phyloP scores from a whole-genome alignment of 169 alveolate species.

The Eimeria tenella region DNA sequence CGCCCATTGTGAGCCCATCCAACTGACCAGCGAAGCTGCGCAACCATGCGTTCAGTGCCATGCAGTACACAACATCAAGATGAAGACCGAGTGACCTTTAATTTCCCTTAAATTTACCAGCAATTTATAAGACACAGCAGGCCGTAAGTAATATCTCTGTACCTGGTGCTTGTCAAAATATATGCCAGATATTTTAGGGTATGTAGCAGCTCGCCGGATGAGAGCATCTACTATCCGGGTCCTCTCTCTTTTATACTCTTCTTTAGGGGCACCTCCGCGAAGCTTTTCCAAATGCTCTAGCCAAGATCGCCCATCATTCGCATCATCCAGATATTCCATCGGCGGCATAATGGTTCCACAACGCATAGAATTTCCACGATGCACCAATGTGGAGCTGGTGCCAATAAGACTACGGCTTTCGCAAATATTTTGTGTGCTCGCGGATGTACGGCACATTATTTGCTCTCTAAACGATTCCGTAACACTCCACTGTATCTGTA shows the following conservation, averaged over 20 bases:
- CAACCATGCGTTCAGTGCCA: background rate
- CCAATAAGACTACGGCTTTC: slow-evolving; percentile 16
- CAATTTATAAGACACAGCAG: background rate
- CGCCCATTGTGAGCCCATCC: slow-evolving; percentile 87
- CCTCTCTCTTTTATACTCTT: slow-evolving; percentile 84
- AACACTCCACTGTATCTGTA: slow-evolving; percentile 26
- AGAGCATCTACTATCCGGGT: slow-evolving; percentile 84
- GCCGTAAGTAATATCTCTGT: background rate
- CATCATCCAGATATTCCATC: slow-evolving; percentile 45
- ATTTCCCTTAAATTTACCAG: background rate
- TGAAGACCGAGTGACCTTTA: background rate
- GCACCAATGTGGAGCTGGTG: background rate
- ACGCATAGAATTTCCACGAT: background rate
- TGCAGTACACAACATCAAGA: background rate
- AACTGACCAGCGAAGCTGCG: slow-evolving; percentile 87
- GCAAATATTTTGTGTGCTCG: background rate
- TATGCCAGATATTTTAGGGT: slow-evolving; percentile 86
- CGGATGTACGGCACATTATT: background rate
- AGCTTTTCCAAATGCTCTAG: slow-evolving; percentile 77
- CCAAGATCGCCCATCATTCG: slow-evolving; percentile 74
- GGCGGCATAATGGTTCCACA: background rate
- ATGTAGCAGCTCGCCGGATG: slow-evolving; percentile 84
- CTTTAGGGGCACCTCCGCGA: slow-evolving; percentile 79
- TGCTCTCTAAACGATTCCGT: slow-evolving; percentile 3
- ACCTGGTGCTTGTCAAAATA: slow-evolving; percentile 86